Evolutionary conservation across 2,329 filamentous ascomycete genomes (phyloP), one percentile per base, ranked within the genome.

Genomic region (Paramyrothecium sp.): DNA sequence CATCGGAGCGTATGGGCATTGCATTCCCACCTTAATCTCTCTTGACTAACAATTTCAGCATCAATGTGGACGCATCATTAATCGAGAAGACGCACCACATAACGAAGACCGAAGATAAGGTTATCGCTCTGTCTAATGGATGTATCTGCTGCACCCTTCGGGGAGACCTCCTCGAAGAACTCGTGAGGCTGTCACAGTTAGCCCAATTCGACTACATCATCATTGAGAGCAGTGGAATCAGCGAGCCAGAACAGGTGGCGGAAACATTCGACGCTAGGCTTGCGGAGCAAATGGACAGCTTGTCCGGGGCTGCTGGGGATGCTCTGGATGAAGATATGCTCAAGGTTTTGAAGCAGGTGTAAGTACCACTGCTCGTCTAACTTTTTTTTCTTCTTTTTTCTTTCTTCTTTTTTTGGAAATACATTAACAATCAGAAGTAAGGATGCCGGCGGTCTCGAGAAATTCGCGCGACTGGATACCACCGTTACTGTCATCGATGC

Each of bases 71-170:
- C 57, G 86, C 86, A 0, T 78, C 84, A 5, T 73, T 88, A 0
- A 83, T 89, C 49, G 81, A 81, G 17, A 75, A 83, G 56, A 78
- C 73, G 2, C 80, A 86, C 64, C 79, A 78, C 22, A 71, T 88
- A 38, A 82, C 81, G 2, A 80, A 83, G 61, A 83, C 82, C 0
- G 75, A 87, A 44, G 85, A 89, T 61, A 87, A 89, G 60, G 78
- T 90, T 33, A 84, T 90, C 17, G 82, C 86, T 11, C 78, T 90
- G 55, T 86, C 90, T 65, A 90, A 90, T 60, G 87, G 89, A 11
- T 91, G 89, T 62, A 92, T 92, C 64, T 92, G 89, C 75, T 92
- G 89, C 64, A 91, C 88, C 0, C 77, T 91, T 0, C 84, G 89
- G 3, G 88, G 88, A 1, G 89, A 91, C 56, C 72, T 91, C 1